Evolutionary conservation across 1,139 yeast species (phyloP), one percentile per base, ranked within the genome.

Genomic region (Blastobotrys niveus): DNA sequence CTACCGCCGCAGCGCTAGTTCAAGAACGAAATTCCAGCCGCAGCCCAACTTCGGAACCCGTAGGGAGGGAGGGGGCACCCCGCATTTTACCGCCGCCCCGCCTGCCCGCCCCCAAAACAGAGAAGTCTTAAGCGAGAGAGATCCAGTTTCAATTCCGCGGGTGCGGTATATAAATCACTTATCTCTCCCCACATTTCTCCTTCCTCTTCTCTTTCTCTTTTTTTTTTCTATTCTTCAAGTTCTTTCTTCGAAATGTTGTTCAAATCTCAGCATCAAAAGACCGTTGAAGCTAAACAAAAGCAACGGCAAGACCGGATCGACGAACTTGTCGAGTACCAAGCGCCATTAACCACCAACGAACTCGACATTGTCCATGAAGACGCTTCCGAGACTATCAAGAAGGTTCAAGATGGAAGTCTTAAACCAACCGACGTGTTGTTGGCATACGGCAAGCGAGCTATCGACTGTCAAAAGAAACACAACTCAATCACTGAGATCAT

Each of bases 371-470:
- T 66, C 27, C 43, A 51, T 27, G 49, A 53, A 35, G 51, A 58
- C 3, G 66, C 68, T 6, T 50, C 56, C 10, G 53, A 56, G 15
- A 58, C 58, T n/a, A 61, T 63, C 9, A 46, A 40, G 10, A 45
- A 58, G 45, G 67, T 68, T 21, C 57, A 63, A 38, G 42, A 50
- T 4, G 65, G 65, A 5, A 55, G 59, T 4, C 34, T 66, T 17
- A 47, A 50, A 37, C 67, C 72, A 8, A 38, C 48, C 15, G 59
- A 58, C 3, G 56, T 68, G 2, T 60, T 68, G 33, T 51, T 49
- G 41, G 72, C 72, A 4, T 67, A 65, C 47, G 68, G 69, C 15
- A 67, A 67, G 51, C 60, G 60, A 40, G 65, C 71, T 3, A 43
- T 67, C 22, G 54, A 53, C 40, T 67, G 67, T 15, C 68, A 67